These are phyloP conservation scores for Corinectria fuckeliana DNA, from an alignment of 2,329 filamentous ascomycete species.

Conservation along the genomic window DNA sequence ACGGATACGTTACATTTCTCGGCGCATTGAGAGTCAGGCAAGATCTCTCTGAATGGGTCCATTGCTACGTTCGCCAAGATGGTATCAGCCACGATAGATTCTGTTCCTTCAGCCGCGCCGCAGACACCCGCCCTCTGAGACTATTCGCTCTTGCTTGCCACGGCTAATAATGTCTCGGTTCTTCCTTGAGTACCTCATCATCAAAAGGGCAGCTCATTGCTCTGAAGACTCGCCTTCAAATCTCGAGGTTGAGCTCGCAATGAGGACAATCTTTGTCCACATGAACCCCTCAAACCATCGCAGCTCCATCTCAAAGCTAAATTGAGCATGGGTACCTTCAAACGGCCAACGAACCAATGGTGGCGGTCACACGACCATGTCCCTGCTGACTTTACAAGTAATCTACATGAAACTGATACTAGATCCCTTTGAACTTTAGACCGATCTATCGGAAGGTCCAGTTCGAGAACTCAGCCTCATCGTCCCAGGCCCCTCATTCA, in stretches of 20 bases:
- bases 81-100: background rate
- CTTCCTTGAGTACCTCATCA: no score
- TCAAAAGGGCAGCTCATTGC: no score
- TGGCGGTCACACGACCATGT: background rate
- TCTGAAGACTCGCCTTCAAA: no score
- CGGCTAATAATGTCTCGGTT: background rate
- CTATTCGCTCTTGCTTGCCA: no score
- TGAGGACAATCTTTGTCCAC: background rate
- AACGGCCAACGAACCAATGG: background rate
- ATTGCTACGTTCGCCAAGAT: background rate
- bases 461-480: background rate
- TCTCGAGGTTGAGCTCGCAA: background rate
- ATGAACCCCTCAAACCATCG: background rate
- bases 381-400: no score
- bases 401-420: background rate
- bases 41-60: background rate
- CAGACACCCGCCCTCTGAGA: background rate
- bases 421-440: background rate
- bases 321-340: background rate
- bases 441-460: background rate
- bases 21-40: background rate
- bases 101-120: background rate
- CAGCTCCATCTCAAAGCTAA: background rate
- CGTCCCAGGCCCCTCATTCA: background rate
- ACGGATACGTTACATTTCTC: background rate